A percentile compares a stretch with the other conserved stretches of the same genome.
These are phyloP conservation scores for Leptographium procerum DNA, from an alignment of 2,329 filamentous ascomycete genomes.

Conservation along the genomic window DNA sequence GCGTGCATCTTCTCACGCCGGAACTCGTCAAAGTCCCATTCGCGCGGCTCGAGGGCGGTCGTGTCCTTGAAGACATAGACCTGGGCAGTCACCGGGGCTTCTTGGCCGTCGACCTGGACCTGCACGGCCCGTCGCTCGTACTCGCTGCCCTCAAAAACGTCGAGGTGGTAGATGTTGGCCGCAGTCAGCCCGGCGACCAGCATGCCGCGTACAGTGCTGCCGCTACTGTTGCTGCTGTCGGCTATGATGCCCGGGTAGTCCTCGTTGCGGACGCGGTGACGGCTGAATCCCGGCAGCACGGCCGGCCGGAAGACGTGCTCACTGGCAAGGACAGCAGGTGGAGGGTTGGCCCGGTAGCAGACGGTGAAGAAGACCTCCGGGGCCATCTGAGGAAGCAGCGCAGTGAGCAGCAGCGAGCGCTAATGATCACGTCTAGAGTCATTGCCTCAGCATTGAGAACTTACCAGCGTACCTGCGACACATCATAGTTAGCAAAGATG, in stretches of 20 bases:
- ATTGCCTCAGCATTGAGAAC: background rate
- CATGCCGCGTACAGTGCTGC: slow-evolving; percentile 58
- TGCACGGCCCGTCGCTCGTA: slow-evolving; percentile 48
- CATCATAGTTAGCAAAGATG: background rate
- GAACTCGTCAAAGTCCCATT: slow-evolving; percentile 88
- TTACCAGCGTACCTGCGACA: slow-evolving; percentile 26
- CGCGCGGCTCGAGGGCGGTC: slow-evolving; percentile 49
- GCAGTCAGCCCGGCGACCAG: slow-evolving; percentile 69
- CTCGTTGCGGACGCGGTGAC: slow-evolving; percentile 52
- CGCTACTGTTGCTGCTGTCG: slow-evolving; percentile 47
- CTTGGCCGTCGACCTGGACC: slow-evolving; percentile 33
- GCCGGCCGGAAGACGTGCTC: slow-evolving; percentile 60
- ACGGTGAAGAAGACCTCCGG: slow-evolving; percentile 77
- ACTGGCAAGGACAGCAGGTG: slow-evolving; percentile 35
- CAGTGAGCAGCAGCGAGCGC: no score
- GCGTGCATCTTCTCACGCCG: slow-evolving; percentile 55
- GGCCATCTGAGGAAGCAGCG: slow-evolving; percentile 50
- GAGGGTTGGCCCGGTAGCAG: slow-evolving; percentile 50
- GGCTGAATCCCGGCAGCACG: slow-evolving; percentile 60
- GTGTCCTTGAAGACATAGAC: slow-evolving; percentile 53
- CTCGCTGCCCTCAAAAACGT: slow-evolving; percentile 70
- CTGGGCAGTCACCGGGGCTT: slow-evolving; percentile 38
- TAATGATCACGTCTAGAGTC: no score
- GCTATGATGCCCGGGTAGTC: slow-evolving; percentile 73
- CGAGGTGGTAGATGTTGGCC: slow-evolving; percentile 62